Evolutionary conservation across 1,284 basidiomycete species (phyloP), one percentile per base, ranked within the genome.

Genomic region (Puccinia horiana): DNA sequence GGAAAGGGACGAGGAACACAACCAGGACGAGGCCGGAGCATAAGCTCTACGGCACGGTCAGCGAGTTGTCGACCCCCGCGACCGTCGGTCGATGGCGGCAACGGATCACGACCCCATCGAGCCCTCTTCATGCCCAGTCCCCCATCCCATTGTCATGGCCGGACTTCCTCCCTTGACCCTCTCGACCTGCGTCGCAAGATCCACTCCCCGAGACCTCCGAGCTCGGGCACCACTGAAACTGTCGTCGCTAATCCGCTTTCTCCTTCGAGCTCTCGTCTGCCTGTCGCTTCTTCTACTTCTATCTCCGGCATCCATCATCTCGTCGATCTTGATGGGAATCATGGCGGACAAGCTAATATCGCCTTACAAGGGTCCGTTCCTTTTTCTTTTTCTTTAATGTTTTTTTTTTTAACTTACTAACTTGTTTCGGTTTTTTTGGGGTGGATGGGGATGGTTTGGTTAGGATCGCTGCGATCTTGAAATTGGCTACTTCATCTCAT

Each of bases 391-490:
- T 32, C 49, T n/a, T 16, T 8, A 29, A 16, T 37, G 29, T 35
- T 37, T 40, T 54, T 12, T 40, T 12, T n/a, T 32, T 40, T 54
- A 26, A 47, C 16, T 6, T 61, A 35, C 18, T 0, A 23, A 1
- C 26, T 47, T 44, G 14, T 32, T 47, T 42, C 18, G 44, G 42
- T 58, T 76, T 18, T 37, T 58, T n/a, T n/a, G n/a, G n/a, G n/a
- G n/a, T n/a, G n/a, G n/a, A n/a, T n/a, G n/a, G n/a, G 12, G 14
- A 32, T 40, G 32, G 26, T 35, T 35, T 78, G 3, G 16, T 8
- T 47, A 81, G 78, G 14, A 73, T 81, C 56, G 69, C 78, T 35
- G 78, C 69, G 16, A 81, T 81, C 37, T 32, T 79, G 20, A 70
- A 52, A 42, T 32, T 78, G 23, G 76, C 76, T 9, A 61, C 52